These are phyloP conservation scores for Omphalotus olearius DNA, from an alignment of 1,284 basidiomycete species.

Conservation along the genomic window DNA sequence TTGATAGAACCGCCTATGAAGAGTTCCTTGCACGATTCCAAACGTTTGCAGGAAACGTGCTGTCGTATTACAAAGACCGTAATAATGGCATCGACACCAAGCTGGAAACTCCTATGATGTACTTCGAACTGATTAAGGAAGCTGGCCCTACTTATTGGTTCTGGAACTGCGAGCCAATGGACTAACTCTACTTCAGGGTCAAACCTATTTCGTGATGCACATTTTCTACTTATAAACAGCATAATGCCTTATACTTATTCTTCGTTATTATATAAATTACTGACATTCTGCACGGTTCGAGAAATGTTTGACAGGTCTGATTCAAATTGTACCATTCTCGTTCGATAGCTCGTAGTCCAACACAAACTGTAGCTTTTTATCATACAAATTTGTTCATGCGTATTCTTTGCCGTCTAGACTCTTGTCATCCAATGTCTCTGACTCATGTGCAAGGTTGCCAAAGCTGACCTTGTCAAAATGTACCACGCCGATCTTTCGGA, in stretches of 20 bases:
- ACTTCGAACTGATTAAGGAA: constrained; percentile 16
- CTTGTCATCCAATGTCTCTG: background rate
- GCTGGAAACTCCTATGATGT: constrained; percentile 14
- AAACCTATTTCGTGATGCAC: no score
- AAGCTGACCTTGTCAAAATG: constrained; percentile 21
- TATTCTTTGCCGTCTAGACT: constrained; percentile 10
- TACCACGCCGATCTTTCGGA: constrained; percentile 27
- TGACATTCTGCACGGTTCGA: background rate
- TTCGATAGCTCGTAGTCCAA: background rate
- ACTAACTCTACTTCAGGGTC: no score
- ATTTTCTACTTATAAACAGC: no score
- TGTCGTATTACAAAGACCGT: constrained; percentile 14
- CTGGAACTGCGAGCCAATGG: no score
- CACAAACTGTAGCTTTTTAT: background rate
- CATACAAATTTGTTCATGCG: background rate
- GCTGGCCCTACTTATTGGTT: no score
- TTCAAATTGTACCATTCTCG: background rate
- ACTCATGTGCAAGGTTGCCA: constrained; percentile 4
- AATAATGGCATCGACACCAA: constrained; percentile 12
- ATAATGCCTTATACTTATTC: background rate
- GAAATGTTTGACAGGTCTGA: no score
- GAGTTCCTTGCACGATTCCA: constrained; percentile 35
- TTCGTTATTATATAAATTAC: no score
- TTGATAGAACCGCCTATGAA: constrained; percentile 32
- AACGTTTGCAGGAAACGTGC: constrained; percentile 41